Evolutionary conservation across 768 basidiomycete genomes (phyloP), one percentile per base, ranked within the genome.

Genomic region (Lepiota brunneoincarnata): DNA sequence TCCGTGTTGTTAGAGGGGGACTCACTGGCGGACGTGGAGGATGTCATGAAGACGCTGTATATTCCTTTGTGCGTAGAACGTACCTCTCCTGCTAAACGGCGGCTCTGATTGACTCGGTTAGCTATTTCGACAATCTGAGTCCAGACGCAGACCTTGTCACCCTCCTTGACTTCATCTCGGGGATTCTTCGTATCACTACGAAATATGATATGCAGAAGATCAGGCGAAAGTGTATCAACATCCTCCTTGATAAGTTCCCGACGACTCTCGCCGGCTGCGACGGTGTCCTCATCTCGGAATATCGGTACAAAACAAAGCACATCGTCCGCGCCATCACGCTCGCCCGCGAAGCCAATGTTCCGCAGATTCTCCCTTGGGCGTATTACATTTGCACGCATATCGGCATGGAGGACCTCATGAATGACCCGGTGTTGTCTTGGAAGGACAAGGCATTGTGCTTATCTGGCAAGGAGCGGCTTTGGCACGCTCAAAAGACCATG

Each of bases 311-410:
- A 0, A 67, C 73, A 6, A 61, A 66, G 0, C 71, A 71, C 24
- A 69, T 76, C 46, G 72, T 75, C 28, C 69, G 72, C 35, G 67
- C 73, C 6, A 75, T 76, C 23, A 72, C 72, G 2, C 67, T 76
- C 20, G 75, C 75, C 10, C 65, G 72, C 12, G 68, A 69, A 47
- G 69, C 69, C 15, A 72, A 70, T 40, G 67, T 76, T 5, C 74
- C 72, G 6, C 69, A 67, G 45, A 68, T 76, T 21, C 70, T 76
- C 1, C 75, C 75, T 0, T 76, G 75, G 75, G 74, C 75, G 1
- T 75, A 73, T 59, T 76, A 76, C 51, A 72, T 76, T 49, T 75
- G 73, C 43, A 70, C 73, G 0, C 74, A 75, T 42, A 73, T 76
- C 34, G 39, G 58, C 12, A 64, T 65, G 17, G 68, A 72, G 20